Evolutionary conservation across 805 yeast genomes (phyloP).

Genomic region (Nakazawaea anatomiae): DNA sequence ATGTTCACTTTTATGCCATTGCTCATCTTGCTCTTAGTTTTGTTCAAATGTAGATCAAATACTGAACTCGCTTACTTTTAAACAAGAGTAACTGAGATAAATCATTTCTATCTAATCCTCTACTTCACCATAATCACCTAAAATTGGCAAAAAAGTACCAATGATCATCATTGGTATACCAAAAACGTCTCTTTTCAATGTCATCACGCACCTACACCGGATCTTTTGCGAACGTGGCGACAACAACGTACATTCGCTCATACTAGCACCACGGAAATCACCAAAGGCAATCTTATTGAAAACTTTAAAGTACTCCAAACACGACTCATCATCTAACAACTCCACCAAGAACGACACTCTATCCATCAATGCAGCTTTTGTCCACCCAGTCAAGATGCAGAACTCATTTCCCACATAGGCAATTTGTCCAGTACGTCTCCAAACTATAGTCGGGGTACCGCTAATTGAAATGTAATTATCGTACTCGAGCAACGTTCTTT

Average conservation of each 20-base stretch:
- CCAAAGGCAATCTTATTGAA: constrained; percentile 86
- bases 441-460: constrained; percentile 92
- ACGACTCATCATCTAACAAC: constrained; percentile 81
- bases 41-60: no score
- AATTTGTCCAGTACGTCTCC: constrained; percentile 95
- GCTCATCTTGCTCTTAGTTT: no score
- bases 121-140: constrained; percentile 22
- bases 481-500: constrained; percentile 83
- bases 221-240: constrained; percentile 51
- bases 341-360: constrained; percentile 74
- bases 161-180: constrained; percentile 97
- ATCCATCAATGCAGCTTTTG: constrained; percentile 57
- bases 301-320: constrained; percentile 80
- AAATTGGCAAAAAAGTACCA: constrained; percentile 85
- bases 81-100: neutral
- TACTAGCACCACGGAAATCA: constrained; percentile 83
- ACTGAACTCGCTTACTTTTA: neutral
- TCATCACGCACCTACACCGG: constrained; percentile 84
- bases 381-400: constrained; percentile 88
- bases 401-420: constrained; percentile 95
- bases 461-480: constrained; percentile 76
- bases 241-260: constrained; percentile 77
- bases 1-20: no score
- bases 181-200: constrained; percentile 88
- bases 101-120: constrained; percentile 1